A percentile compares a stretch with the other conserved stretches of the same genome.
phyloP scores from a whole-genome alignment of 148 eudicot species.

The Heliosperma pusillum region DNA sequence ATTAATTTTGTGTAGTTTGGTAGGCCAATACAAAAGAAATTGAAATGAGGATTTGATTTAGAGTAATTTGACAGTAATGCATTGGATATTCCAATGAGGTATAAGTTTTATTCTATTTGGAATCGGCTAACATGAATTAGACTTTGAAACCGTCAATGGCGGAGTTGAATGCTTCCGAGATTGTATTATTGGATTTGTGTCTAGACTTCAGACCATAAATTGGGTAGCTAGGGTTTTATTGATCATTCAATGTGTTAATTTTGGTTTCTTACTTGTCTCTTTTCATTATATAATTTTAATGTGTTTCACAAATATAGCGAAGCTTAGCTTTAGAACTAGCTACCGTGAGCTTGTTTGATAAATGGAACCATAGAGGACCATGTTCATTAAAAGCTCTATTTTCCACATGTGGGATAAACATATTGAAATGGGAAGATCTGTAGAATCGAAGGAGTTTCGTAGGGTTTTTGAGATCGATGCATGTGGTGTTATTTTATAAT shows the following conservation, averaged over 20 bases:
- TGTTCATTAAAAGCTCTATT: slow-evolving; percentile 8
- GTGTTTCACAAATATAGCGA: neutral
- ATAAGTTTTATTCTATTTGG: neutral
- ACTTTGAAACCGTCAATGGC: too few species aligned
- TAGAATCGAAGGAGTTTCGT: neutral
- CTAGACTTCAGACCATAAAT: too few species aligned
- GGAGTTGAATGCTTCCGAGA: neutral
- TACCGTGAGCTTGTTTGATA: slow-evolving; percentile 6
- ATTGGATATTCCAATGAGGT: slow-evolving; percentile 11
- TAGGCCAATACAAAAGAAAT: neutral
- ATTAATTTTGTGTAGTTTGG: neutral
- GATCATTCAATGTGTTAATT: slow-evolving; percentile 4
- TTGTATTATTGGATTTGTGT: too few species aligned
- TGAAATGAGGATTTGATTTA: neutral
- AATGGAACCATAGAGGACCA: neutral
- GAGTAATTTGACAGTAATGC: neutral
- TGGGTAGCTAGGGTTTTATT: slow-evolving; percentile 13
- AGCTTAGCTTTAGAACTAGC: neutral
- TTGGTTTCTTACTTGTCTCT: neutral
- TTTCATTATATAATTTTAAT: neutral
- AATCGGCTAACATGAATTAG: too few species aligned
- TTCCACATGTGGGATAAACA: neutral
- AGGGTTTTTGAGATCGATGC: neutral
- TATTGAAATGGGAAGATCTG: neutral
- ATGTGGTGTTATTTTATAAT: neutral